Conservation (phyloP, 2,329 filamentous ascomycete genomes). For the Orbilia javanica region DNA sequence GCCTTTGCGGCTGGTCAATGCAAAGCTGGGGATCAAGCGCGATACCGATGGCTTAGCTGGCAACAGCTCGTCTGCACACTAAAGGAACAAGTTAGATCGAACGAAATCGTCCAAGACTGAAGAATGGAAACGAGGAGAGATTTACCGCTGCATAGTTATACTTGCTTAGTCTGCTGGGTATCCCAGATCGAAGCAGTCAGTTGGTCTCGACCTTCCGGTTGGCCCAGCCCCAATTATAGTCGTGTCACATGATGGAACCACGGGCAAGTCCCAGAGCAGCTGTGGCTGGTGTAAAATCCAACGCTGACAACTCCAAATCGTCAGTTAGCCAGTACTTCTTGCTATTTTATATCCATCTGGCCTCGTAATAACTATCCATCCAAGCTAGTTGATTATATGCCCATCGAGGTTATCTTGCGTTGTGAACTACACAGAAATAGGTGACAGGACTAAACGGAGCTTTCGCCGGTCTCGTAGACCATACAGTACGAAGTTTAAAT, state of each 20-base stretch:
- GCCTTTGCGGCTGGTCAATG: neutral
- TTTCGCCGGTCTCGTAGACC: no score
- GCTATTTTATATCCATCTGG: no score
- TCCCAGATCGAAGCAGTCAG: neutral
- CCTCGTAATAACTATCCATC: no score
- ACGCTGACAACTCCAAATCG: neutral
- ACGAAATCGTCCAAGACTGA: constrained; percentile 14
- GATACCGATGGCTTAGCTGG: constrained; percentile 36
- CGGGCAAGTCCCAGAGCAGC: neutral
- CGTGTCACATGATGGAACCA: neutral
- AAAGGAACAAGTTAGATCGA: neutral
- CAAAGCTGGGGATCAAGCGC: constrained; percentile 12
- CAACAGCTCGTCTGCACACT: constrained; percentile 6
- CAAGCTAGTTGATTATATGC: no score
- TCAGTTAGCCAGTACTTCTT: no score
- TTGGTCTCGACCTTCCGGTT: neutral
- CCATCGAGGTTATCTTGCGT: no score
- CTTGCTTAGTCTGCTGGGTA: constrained; percentile 15
- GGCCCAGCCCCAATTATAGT: neutral
- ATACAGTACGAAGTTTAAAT: no score
- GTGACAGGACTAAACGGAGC: no score
- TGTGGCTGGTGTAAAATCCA: neutral
- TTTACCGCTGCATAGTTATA: neutral
- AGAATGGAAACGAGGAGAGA: constrained; percentile 22
- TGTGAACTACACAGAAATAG: no score